Percentiles rank a stretch among this genome's conserved stretches.
Evolutionary conservation across 2,329 filamentous ascomycete genomes (phyloP).

Genomic region (Calycina herbarum): DNA sequence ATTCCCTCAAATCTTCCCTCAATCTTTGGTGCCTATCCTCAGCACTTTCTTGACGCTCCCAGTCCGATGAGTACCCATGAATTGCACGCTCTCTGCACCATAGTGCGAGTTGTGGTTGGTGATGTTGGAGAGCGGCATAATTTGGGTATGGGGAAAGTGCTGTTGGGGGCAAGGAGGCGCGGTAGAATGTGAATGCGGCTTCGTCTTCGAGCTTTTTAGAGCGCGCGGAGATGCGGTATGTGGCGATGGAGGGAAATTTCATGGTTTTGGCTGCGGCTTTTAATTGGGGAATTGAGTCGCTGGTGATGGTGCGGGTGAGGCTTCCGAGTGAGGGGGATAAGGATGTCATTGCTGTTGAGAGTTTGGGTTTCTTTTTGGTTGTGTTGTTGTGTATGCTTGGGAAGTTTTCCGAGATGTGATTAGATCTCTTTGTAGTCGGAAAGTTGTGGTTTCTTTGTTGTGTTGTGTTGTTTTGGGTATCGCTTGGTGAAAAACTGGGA

Average conservation of each 20-base stretch:
- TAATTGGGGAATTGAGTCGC: too few relatives aligned
- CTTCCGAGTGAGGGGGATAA: too few relatives aligned
- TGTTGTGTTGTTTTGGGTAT: too few relatives aligned
- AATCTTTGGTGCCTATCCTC: background rate
- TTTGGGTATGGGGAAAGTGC: background rate
- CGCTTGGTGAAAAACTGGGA: too few relatives aligned
- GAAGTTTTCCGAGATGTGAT: too few relatives aligned
- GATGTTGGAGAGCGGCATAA: background rate
- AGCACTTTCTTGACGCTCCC: background rate
- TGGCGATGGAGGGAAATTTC: background rate
- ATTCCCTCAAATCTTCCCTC: background rate
- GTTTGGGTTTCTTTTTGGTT: too few relatives aligned
- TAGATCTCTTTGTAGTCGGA: too few relatives aligned
- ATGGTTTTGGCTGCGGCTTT: background rate
- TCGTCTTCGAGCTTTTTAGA: background rate
- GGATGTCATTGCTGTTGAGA: too few relatives aligned
- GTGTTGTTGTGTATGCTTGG: too few relatives aligned
- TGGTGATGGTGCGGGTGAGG: too few relatives aligned
- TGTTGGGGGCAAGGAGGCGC: background rate
- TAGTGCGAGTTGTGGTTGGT: constrained; percentile 2
- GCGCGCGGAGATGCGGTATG: background rate
- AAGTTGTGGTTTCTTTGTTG: too few relatives aligned
- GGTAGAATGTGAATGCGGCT: background rate
- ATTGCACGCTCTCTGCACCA: background rate
- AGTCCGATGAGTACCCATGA: background rate